Base-by-base conservation (phyloP, 163 green algal genomes). In the Scenedesmus sp. region DNA sequence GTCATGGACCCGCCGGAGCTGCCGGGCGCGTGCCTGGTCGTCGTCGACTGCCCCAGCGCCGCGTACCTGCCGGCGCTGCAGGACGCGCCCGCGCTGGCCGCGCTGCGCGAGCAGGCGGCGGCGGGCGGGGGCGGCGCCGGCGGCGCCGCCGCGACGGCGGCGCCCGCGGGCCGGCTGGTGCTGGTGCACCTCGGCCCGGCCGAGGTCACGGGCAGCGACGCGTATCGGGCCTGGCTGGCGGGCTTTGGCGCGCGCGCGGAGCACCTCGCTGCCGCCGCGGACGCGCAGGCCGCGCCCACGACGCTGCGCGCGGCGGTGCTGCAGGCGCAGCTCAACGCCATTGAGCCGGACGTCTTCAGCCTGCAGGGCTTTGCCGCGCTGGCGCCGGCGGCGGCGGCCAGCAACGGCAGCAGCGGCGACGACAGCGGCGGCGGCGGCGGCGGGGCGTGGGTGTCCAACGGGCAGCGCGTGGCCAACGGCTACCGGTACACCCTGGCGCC, bases 21-120 rank as follows among this genome's bases (percentile, higher is more conserved):
- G 31, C 85, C 91, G 42, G 94, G 94, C 2, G 89, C 95, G 0
- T 60, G 87, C 6, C 80, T 95, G 15, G 28, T 98, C 5, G 77
- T 99, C 10, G 44, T 96, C 13, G 95, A 99, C 85, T 95, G 90
- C 72, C 94, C 94, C 48, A 89, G 81, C 33, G 1, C 31, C 0
- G 70, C 22, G 17, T 91, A 96, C 82, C 62, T 96, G 18, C 51
- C 60, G 0, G 74, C 82, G 2, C 80, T 98, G 26, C 10, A 29
- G 75, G 18, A 13, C 28, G 67, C 85, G 4, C 44, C 63, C 15
- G 58, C 33, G 39, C 79, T 94, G 64, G 42, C n/a, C 26, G 42
- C 57, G 44, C 88, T 85, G 24, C 50, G 67, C 44, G 14, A 26
- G 9, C 51, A 36, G 39, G 36, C 64, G 15, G 67, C 33, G 71